These are phyloP conservation scores for Rubia tinctorum DNA, from an alignment of 305 asterid genomes.

Conservation along the genomic window DNA sequence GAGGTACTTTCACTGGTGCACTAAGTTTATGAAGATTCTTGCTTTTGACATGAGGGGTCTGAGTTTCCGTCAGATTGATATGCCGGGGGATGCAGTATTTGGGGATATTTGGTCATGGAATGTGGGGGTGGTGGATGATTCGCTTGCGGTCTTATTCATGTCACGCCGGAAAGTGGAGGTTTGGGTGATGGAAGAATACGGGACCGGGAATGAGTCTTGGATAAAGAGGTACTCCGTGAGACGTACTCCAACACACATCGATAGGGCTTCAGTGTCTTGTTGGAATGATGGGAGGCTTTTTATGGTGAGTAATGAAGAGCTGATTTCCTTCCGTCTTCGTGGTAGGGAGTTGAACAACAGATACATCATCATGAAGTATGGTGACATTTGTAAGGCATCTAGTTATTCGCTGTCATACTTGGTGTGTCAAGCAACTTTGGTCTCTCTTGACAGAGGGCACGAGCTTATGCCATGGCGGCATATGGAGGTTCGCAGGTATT, in stretches of 20 bases:
- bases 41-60: not conserved
- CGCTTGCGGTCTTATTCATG: not conserved
- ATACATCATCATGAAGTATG: not conserved
- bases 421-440: conserved; percentile 6
- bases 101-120: not conserved
- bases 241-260: not conserved
- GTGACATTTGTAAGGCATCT: not conserved
- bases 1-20: conserved; percentile 9
- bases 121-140: not conserved
- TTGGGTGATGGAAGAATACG: conserved; percentile 6
- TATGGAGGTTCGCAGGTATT: not conserved
- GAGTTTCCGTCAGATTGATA: conserved; percentile 1
- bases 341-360: not conserved
- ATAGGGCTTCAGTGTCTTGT: conserved; percentile 1
- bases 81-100: not conserved
- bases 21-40: not conserved
- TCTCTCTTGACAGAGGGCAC: conserved; percentile 9
- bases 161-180: not conserved
- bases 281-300: conserved; percentile 4
- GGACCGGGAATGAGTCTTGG: not conserved
- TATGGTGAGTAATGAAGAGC: not conserved
- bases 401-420: not conserved
- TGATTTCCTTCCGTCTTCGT: not conserved
- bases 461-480: not conserved
- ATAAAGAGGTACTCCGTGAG: not conserved